phyloP scores from a whole-genome alignment of 2,329 filamentous ascomycete genomes.

The Penicillium sp. region DNA sequence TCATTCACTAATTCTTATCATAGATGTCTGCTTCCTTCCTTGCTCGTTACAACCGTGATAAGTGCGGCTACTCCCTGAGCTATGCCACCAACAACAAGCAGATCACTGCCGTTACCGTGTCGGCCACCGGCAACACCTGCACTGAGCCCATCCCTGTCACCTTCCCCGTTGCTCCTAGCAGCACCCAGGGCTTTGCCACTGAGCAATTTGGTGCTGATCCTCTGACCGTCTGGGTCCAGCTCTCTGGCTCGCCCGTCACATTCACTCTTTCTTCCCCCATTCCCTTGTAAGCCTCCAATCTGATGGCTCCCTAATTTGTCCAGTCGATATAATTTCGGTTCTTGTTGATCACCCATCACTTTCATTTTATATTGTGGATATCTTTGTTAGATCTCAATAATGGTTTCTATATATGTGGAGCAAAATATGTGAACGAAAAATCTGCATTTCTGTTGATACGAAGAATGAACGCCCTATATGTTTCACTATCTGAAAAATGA shows the following conservation, averaged over 20 bases:
- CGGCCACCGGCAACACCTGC: constrained; percentile 52
- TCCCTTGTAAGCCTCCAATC: constrained; percentile 24
- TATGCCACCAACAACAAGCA: constrained; percentile 47
- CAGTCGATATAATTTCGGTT: background rate
- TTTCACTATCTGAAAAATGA: background rate
- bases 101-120: constrained; percentile 54
- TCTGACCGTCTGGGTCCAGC: constrained; percentile 51
- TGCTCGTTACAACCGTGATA: constrained; percentile 55
- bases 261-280: constrained; percentile 46
- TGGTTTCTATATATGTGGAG: constrained; percentile 3
- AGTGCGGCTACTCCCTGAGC: constrained; percentile 51
- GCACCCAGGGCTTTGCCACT: constrained; percentile 45
- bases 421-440: background rate
- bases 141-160: constrained; percentile 55
- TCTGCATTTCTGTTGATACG: background rate
- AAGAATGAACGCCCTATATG: background rate
- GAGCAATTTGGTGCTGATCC: constrained; percentile 59
- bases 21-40: constrained; percentile 52
- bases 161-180: constrained; percentile 48
- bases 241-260: constrained; percentile 48
- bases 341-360: background rate
- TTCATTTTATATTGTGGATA: constrained; percentile 5
- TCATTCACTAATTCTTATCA: background rate
- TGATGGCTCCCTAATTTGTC: background rate
- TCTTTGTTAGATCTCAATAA: constrained; percentile 7